Base-by-base conservation (phyloP, 371 early-diverging fungal species). In the Zychaea mexicana region DNA sequence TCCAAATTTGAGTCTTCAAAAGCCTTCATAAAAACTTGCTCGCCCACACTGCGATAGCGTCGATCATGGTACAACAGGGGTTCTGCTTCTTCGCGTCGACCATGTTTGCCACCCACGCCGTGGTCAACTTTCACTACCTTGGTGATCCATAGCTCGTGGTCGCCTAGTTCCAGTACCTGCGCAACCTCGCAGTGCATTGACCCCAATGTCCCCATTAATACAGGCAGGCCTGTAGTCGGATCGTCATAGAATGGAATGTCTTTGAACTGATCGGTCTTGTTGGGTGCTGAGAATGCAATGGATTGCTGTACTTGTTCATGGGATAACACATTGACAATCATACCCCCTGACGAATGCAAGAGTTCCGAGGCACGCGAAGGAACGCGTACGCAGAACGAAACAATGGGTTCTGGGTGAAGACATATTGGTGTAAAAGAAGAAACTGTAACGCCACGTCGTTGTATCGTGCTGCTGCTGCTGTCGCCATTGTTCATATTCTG, bases 391-490 rank as follows among this genome's bases (percentile, higher is more conserved):
- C 85, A 84, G 65, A 91, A 91, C 0, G 87, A 81, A 13, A 91
- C 77, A 22, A 88, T 70, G 2, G 91, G 88, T 21, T 81, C 75
- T 3, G 91, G 91, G 24, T 80, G 66, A 0, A 91, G 68, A n/a
- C 88, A 85, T 15, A 91, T 84, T 2, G 91, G 89, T 0, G 88
- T 88, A 53, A 91, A 89, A 3, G 90, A 89, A 21, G 85, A 82
- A 22, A 88, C 86, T 1, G 91, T 91, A 36, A 87, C 87, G 17
- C 90, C 91, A 9, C 89, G 80, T 61, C 84, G 73, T 28, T 78
- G 64, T 1, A 60, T 53, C 24, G 59, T 17, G 73, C 73, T 42
- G 80, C 74, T 1, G 9, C 60, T 62, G 5, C 80, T 74, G n/a
- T 3, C n/a, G 39, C n/a, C 15, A 13, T 13, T 39, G 13, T 39